Evolutionary conservation across 2,329 filamentous ascomycete species (phyloP), one percentile per base, ranked within the genome.

Genomic region (Fusarium goolgardi): DNA sequence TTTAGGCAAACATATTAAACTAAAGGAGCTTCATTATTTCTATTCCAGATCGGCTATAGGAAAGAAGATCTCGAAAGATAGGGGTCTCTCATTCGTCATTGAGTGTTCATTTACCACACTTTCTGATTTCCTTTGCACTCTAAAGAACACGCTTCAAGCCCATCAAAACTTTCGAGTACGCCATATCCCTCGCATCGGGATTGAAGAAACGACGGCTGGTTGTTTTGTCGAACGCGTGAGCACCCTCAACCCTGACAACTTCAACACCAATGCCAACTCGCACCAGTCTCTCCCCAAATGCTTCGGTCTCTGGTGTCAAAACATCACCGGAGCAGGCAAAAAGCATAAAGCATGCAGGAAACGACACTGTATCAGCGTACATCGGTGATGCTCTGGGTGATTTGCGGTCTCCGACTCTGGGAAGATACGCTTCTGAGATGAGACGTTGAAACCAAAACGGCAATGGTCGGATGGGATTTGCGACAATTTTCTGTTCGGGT

Each of bases 301-400:
- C 71, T 47, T 79, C 76, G 0, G 73, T 74, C 55, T 82, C 81
- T 1, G 71, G 70, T 1, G 72, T 74, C 27, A 81, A 72, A n/a
- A 57, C 64, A 67, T 82, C 81, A 3, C 76, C 72, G 5, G 74
- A 78, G 9, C 72, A 76, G 2, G 77, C 76, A 49, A 81, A 57
- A 12, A 82, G 64, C 20, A 81, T 47, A 6, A 65, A 23, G 8
- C 6, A 9, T 0, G 16, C 4, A 0, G 67, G 67, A 10, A 70
- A 70, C 0, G 18, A 75, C 44, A 20, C 55, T 4, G 59, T 40
- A 1, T 75, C 63, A 0, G 75, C 75, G n/a, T 71, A 76, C 25
- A 73, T 55, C 0, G 80, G 80, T 0, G 79, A 81, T 9, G 78
- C 72, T 18, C 71, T 67, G 0, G 79, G 78, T 23, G 78, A 75